These are phyloP conservation scores for Ustilago xerochloae DNA, from an alignment of 1,284 basidiomycete species.

Conservation along the genomic window DNA sequence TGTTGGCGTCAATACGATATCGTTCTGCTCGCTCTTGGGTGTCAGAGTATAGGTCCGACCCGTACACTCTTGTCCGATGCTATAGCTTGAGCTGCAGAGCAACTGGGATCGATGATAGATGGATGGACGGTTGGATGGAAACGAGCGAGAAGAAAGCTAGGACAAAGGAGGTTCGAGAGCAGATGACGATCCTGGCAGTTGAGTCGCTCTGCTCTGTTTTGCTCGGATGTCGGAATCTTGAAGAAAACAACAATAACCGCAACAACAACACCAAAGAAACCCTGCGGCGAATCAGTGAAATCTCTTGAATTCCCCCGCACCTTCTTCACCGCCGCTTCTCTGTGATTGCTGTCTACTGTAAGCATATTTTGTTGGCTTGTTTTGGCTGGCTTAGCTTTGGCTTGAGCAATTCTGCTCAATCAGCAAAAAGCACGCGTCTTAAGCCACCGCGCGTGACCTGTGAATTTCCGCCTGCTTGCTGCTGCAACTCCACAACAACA, in stretches of 20 bases:
- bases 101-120: no score
- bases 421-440: conserved; percentile 9
- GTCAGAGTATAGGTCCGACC: no score
- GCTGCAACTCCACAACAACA: conserved; percentile 9
- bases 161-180: not conserved
- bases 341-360: not conserved
- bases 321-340: not conserved
- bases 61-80: no score
- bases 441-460: conserved; percentile 2
- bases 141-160: no score
- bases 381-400: conserved; percentile 4
- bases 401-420: not conserved
- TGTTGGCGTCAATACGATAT: not conserved
- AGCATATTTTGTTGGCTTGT: not conserved
- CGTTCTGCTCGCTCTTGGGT: no score
- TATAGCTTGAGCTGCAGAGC: no score
- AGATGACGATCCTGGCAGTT: no score
- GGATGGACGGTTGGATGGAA: no score
- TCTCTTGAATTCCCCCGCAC: not conserved
- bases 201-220: no score
- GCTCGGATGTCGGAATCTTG: not conserved
- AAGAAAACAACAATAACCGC: not conserved
- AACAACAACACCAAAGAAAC: not conserved
- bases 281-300: not conserved
- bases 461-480: not conserved